Evolutionary conservation across 352 stramenopile species (phyloP), one percentile per base, ranked within the genome.

Genomic region (Globisporangium spinosum): DNA sequence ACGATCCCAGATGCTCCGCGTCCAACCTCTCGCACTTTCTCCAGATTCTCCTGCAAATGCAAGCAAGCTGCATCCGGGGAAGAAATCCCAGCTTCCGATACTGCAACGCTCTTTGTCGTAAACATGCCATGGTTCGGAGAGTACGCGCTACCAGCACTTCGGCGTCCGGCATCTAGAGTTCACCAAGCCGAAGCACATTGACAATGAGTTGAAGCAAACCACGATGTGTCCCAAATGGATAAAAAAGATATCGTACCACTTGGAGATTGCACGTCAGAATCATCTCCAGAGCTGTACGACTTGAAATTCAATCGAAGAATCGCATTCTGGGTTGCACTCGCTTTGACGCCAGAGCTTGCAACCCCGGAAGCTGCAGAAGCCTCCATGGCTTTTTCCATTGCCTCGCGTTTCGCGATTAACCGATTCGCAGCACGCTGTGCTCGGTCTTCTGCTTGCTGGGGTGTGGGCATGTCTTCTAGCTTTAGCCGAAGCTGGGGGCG

Each of bases 71-170:
- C 76, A 70, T 95, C 88, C 2, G 88, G 88, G 6, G 88, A 95
- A 53, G 88, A 91, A 29, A 95, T 95, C 2, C 88, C 88, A 17
- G 86, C 88, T 64, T 95, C 88, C n/a, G 86, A 94, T 20, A 95
- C 77, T 3, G 81, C 82, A 6, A 95, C 86, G 43, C 77, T 93
- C 57, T 86, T 91, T 2, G 86, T 95, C 13, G 86, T 95, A 34
- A 95, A 94, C 83, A 92, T 93, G 47, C 88, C 88, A 51, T 93
- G 84, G 69, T 93, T 95, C 1, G 88, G 88, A 54, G 88, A 95
- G 68, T 94, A 95, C 32, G 86, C 85, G 66, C 88, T 94, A n/a
- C 85, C 82, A 35, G 70, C 78, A 57, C 88, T 94, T 68, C 89
- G 82, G 0, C 88, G 73, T 20, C 75, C 85, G 65, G 71, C 62